Conservation (phyloP, 2,329 filamentous ascomycete species). For the Pseudogymnoascus sp. region DNA sequence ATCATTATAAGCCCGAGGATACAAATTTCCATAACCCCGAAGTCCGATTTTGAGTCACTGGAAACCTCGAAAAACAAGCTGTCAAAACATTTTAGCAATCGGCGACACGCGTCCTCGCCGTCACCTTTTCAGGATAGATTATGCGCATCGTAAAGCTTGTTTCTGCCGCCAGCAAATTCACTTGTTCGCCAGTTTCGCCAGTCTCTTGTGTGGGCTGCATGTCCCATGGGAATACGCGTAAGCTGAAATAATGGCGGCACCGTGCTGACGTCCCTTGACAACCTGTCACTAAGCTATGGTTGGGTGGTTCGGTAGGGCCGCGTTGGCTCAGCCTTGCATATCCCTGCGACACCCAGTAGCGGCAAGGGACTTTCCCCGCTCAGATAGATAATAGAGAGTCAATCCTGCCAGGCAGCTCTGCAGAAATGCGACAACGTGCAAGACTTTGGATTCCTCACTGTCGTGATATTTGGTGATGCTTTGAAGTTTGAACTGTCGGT, state of each 20-base stretch:
- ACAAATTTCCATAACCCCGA: constrained; percentile 46
- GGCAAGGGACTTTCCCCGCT: constrained; percentile 4
- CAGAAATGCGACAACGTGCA: constrained; percentile 1
- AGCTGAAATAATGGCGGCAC: background rate
- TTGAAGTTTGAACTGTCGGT: background rate
- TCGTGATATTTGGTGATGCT: constrained; percentile 2
- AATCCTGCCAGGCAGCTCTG: constrained; percentile 7
- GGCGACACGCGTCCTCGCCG: constrained; percentile 1
- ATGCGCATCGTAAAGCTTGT: background rate
- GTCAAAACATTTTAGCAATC: background rate
- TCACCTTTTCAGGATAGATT: background rate
- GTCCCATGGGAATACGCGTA: background rate
- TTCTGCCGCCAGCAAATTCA: background rate
- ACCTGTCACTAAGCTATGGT: background rate
- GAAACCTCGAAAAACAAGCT: background rate
- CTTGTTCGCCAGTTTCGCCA: background rate
- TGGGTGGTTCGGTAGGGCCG: background rate
- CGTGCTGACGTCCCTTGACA: background rate
- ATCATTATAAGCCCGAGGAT: constrained; percentile 69
- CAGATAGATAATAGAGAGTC: constrained; percentile 7
- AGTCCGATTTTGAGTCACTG: background rate
- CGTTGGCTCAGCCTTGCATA: constrained; percentile 3
- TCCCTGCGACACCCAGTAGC: constrained; percentile 1
- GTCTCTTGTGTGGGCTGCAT: background rate
- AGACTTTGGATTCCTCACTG: background rate